Percentiles rank a stretch among this genome's conserved stretches.
Evolutionary conservation across 345 rosid species (phyloP).

Genomic region (Brassica napus): Da-Ae NC_063450.1:29131001-29131500

Average conservation of each 20-base stretch:
- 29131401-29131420: background rate
- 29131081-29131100: background rate
- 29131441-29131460: conserved; percentile 52
- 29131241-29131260: conserved; percentile 1
- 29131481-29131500: conserved; percentile 64
- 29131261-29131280: conserved; percentile 72
- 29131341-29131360: conserved; percentile 65
- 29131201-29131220: background rate
- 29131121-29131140: conserved; percentile 46
- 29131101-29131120: conserved; percentile 9
- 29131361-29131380: background rate
- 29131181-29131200: conserved; percentile 57
- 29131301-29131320: conserved; percentile 54
- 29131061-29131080: background rate
- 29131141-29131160: conserved; percentile 63
- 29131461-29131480: conserved; percentile 57
- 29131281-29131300: conserved; percentile 47
- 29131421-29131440: conserved; percentile 43
- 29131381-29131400: background rate
- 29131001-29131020: conserved; percentile 73
- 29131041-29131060: conserved; percentile 26
- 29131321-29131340: conserved; percentile 56
- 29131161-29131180: conserved; percentile 75
- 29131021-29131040: conserved; percentile 91
- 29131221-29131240: background rate